Base-by-base conservation (phyloP, 2,329 filamentous ascomycete genomes). In the Cercospora sp. region DNA sequence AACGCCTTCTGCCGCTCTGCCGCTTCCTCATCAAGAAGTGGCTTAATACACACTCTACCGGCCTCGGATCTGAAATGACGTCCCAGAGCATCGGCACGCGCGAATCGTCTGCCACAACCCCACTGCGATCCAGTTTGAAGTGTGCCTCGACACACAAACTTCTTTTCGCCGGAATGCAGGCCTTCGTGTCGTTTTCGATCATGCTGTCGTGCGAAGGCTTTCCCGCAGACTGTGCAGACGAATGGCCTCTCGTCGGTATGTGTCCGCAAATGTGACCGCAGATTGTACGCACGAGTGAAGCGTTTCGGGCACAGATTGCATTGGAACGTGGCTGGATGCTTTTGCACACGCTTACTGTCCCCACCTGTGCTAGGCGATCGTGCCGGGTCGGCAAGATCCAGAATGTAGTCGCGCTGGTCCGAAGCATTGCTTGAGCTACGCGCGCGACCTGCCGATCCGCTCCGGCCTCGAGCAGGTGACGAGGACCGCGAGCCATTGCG, bases 171-270 rank as follows among this genome's bases (percentile, higher is more conserved):
- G 0, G 92, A 96, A 77, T 99, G 95, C 51, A 99, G 83, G 45
- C 94, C 94, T 81, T 99, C 95, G 80, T 99, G 95, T 45, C 95
- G 90, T 81, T 99, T 99, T 57, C 95, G 90, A 78, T 99, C 95
- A 77, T 99, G 95, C 77, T 99, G 95, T 28, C 95, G 90, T 5
- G 95, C 95, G 81, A 99, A 99, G 0, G 95, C 95, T 80, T 99
- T 99, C 63, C 93, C 92, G 74, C 95, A 99, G 8, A 98, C 93
- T 0, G 92, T 97, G 77, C 95, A 99, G 2, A 98, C 94, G 76
- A 98, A 99, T 0, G 95, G 95, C 59, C 95, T 88, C 83, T 99
- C 95, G 76, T 99, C 95, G 13, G 95, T 99, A 77, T 99, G 95
- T 0, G 95, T 99, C 58, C 95, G 91, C 68, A 98, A 81, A 81